A percentile compares a stretch with the other conserved stretches of the same genome.
phyloP scores from a whole-genome alignment of 2,329 filamentous ascomycete genomes.

The Uncinocarpus reesii region DNA sequence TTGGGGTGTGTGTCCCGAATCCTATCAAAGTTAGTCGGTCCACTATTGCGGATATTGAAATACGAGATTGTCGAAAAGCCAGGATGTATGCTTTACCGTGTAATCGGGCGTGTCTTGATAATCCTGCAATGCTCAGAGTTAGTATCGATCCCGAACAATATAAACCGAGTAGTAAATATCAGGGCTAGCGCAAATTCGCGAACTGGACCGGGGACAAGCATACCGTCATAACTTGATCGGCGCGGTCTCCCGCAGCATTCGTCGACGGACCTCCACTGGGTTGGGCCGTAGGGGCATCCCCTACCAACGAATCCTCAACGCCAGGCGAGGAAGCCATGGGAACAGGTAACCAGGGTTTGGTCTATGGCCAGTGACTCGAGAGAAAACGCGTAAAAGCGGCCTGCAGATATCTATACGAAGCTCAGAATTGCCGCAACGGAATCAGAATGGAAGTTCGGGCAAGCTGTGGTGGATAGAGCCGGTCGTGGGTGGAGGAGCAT shows the following conservation, averaged over 20 bases:
- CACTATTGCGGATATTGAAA: not conserved
- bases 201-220: not conserved
- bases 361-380: not conserved
- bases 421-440: not conserved
- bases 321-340: slow-evolving; percentile 34
- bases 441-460: not conserved
- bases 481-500: slow-evolving; percentile 1
- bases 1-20: slow-evolving; percentile 58
- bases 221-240: slow-evolving; percentile 34
- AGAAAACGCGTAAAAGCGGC: slow-evolving; percentile 10
- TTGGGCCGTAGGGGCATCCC: slow-evolving; percentile 41
- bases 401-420: not conserved
- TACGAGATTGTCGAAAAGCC: slow-evolving; percentile 4
- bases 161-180: not conserved
- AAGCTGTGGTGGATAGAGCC: not conserved
- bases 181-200: not conserved
- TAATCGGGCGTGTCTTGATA: slow-evolving; percentile 53
- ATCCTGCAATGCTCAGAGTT: slow-evolving; percentile 27
- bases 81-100: slow-evolving; percentile 37
- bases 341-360: not conserved
- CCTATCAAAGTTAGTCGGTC: slow-evolving; percentile 31
- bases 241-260: slow-evolving; percentile 29
- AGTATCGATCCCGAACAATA: slow-evolving; percentile 3
- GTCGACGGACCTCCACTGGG: slow-evolving; percentile 28
- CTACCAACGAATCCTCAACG: slow-evolving; percentile 35